Base-by-base conservation (phyloP, 2,329 filamentous ascomycete genomes). In the Didymella glomerata region DNA sequence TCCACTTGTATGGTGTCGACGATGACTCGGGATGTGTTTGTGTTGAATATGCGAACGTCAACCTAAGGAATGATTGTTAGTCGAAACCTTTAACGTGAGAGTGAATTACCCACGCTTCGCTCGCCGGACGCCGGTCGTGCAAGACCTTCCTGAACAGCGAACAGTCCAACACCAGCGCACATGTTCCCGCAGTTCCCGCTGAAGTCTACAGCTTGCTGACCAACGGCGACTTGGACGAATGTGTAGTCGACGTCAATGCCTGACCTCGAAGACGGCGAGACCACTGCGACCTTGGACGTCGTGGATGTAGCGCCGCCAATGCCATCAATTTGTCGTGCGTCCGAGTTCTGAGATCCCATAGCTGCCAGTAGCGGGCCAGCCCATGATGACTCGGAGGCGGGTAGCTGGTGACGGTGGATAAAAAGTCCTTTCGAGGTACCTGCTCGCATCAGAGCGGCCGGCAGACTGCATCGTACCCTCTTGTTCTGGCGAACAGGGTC, bases 121-220 rank as follows among this genome's bases (percentile, higher is more conserved):
- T 66, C 53, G 30, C 68, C 72, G 14, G 66, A 73, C 64, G 4
- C 63, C 8, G 72, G 63, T 30, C 40, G 77, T 54, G 85, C 76
- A 1, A 88, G 60, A 0, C 83, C 80, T 45, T 80, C 74, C 76
- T 90, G 74, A 68, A 87, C 76, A 2, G 85, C 86, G 68, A 85
- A 87, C 0, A 89, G 88, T 0, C 88, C 90, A 38, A 92, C 83
- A 0, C 86, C 83, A 28, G 85, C 82, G 3, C 82, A 85, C 87
- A 92, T 89, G 70, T 92, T 92, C 22, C 90, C 89, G 70, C 90
- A 92, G 65, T 91, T 92, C 7, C 88, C 86, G 0, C 86, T 86
- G 69, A 85, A 84, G 67, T 92, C 89, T 2, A 92, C 81, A n/a
- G 78, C 75, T 10, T 79, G 78, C 64, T 88, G 82, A 36, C 83